phyloP scores from a whole-genome alignment of 805 yeast genomes.

The Candida dendrica region DNA sequence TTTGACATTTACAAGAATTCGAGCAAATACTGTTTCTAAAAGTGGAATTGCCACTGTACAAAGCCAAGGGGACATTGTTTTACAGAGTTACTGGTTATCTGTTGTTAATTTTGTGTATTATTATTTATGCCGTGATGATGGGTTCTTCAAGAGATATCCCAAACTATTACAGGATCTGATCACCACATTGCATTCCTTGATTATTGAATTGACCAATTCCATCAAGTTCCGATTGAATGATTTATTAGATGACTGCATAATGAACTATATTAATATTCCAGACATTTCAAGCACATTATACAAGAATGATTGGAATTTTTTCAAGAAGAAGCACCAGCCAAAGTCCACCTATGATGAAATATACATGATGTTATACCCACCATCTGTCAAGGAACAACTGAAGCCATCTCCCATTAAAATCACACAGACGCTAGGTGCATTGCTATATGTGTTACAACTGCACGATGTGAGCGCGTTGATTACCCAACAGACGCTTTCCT shows the following conservation, averaged over 20 bases:
- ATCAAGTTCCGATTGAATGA: constrained; percentile 52
- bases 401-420: constrained; percentile 85
- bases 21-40: constrained; percentile 52
- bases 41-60: constrained; percentile 45
- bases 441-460: constrained; percentile 75
- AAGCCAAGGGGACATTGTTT: constrained; percentile 53
- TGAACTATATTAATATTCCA: constrained; percentile 76
- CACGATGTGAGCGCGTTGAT: constrained; percentile 75
- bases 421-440: constrained; percentile 82
- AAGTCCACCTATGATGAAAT: constrained; percentile 64
- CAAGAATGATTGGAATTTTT: constrained; percentile 64
- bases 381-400: constrained; percentile 70
- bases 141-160: constrained; percentile 49
- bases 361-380: constrained; percentile 73
- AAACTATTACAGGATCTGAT: constrained; percentile 51
- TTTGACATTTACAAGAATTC: constrained; percentile 52
- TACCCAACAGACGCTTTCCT: constrained; percentile 71
- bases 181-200: constrained; percentile 48
- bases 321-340: constrained; percentile 33
- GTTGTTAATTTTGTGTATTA: constrained; percentile 70
- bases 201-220: constrained; percentile 60
- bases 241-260: constrained; percentile 56
- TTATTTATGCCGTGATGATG: constrained; percentile 64
- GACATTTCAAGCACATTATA: constrained; percentile 72
- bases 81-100: constrained; percentile 83